Conservation (phyloP, 2,329 filamentous ascomycete genomes). For the Cladosporium sp. region DNA sequence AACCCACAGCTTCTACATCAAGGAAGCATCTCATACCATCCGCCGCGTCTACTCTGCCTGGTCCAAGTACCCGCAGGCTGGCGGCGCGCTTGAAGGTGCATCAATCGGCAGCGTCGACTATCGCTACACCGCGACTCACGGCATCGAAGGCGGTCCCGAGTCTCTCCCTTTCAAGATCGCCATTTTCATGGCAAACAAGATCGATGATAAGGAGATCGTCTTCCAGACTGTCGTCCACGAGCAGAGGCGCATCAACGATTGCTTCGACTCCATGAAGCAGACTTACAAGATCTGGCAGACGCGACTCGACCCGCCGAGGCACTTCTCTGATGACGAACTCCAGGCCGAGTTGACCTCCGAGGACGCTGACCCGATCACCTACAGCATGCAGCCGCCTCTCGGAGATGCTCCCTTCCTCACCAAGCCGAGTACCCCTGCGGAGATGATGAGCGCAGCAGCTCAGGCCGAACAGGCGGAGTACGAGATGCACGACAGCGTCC, state of each 20-base stretch:
- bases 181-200: neutral
- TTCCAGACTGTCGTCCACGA: neutral
- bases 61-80: neutral
- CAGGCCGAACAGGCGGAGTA: neutral
- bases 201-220: neutral
- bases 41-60: conserved; percentile 8
- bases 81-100: neutral
- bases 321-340: neutral
- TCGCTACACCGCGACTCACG: neutral
- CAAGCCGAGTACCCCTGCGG: neutral
- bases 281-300: neutral
- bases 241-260: conserved; percentile 1
- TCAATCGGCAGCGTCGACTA: neutral
- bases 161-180: neutral
- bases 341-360: neutral
- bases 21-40: neutral
- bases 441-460: neutral
- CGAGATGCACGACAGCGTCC: conserved; percentile 3
- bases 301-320: neutral
- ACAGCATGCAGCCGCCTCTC: neutral
- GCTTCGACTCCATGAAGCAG: neutral
- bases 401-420: neutral
- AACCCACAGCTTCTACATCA: neutral
- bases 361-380: neutral
- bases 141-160: neutral